Conservation (phyloP, 2,329 filamentous ascomycete genomes). For the Paradendryphiella salina region DNA sequence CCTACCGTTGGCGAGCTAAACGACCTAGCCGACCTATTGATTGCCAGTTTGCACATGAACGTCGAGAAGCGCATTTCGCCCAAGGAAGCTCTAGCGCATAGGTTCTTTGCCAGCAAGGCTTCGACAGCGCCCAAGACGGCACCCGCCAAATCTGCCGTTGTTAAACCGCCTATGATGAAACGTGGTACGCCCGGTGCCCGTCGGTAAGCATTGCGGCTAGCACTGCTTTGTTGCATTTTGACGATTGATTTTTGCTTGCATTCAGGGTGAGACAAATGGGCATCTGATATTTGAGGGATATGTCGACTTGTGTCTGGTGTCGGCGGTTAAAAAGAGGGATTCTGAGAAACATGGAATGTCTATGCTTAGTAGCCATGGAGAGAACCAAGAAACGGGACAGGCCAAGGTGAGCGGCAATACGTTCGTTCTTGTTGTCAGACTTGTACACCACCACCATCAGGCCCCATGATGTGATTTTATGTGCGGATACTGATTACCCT, state of each 20-base stretch:
- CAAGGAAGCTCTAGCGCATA: slow-evolving; percentile 82
- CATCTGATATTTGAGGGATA: not conserved
- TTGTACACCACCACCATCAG: too few relatives aligned
- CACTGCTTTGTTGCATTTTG: not conserved
- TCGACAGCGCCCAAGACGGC: slow-evolving; percentile 18
- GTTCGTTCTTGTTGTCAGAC: too few relatives aligned
- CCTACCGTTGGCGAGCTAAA: slow-evolving; percentile 75
- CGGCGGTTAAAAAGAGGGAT: too few relatives aligned
- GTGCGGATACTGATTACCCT: too few relatives aligned
- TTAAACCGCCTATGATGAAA: slow-evolving; percentile 35
- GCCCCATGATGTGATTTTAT: too few relatives aligned
- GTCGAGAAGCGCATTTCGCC: slow-evolving; percentile 91
- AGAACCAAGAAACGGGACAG: too few relatives aligned
- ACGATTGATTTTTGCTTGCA: slow-evolving; percentile 1
- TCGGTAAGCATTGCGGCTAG: slow-evolving; percentile 16
- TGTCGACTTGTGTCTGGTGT: too few relatives aligned
- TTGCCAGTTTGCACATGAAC: slow-evolving; percentile 85
- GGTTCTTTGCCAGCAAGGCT: slow-evolving; percentile 68
- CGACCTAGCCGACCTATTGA: slow-evolving; percentile 82
- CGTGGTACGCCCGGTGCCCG: slow-evolving; percentile 21
- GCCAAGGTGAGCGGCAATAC: too few relatives aligned
- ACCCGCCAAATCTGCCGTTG: slow-evolving; percentile 28
- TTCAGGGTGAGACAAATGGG: not conserved
- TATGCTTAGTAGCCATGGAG: too few relatives aligned
- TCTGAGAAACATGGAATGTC: too few relatives aligned